Conservation (phyloP, 1,284 basidiomycete species). For the Marasmius oreades region DNA sequence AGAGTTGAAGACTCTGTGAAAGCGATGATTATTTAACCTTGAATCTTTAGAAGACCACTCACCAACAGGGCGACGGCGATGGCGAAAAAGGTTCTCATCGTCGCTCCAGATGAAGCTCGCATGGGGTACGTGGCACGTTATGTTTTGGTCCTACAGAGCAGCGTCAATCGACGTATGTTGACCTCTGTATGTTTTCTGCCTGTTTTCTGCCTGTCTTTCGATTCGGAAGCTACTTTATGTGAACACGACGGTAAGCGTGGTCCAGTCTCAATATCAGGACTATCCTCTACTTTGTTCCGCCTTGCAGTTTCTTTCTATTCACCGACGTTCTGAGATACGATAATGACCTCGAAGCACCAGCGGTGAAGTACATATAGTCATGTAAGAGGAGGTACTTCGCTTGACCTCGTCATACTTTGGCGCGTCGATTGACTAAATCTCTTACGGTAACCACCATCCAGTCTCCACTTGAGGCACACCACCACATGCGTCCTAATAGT, state of each 20-base stretch:
- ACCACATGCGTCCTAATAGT: neutral
- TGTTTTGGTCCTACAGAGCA: no score
- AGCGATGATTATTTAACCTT: neutral
- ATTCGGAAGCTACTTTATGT: no score
- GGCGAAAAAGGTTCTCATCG: neutral
- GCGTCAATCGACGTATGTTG: slow-evolving; percentile 42
- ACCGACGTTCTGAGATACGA: slow-evolving; percentile 17
- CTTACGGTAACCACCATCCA: neutral
- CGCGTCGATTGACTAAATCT: neutral
- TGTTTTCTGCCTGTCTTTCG: no score
- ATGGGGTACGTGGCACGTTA: no score
- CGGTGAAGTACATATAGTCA: neutral
- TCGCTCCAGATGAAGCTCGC: neutral
- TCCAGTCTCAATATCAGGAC: no score
- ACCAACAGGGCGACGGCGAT: slow-evolving; percentile 4
- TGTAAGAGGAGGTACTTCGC: no score
- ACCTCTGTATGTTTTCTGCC: no score
- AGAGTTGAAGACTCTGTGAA: slow-evolving; percentile 35
- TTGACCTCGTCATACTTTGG: no score
- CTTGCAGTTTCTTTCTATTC: slow-evolving; percentile 35
- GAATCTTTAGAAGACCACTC: neutral
- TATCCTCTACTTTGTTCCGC: no score
- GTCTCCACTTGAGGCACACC: neutral
- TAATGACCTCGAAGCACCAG: neutral
- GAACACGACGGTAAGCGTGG: slow-evolving; percentile 27